Evolutionary conservation across 2,329 filamentous ascomycete species (phyloP), one percentile per base, ranked within the genome.

Genomic region (Aphanoascus verrucosus): DNA sequence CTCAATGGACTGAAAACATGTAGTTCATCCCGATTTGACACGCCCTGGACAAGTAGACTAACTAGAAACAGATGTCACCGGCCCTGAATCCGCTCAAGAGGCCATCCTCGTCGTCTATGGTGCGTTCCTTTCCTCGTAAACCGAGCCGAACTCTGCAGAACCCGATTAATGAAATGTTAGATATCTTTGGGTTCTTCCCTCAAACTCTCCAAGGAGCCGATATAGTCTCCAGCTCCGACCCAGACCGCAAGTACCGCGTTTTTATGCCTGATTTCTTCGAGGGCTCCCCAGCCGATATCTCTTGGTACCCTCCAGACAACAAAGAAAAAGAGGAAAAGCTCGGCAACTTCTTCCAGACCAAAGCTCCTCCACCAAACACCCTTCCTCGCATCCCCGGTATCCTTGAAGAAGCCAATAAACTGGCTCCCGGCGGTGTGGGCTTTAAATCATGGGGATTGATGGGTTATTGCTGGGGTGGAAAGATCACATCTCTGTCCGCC

Each of bases 231-330:
- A 69, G 72, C 60, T 72, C 75, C 34, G 75, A 83, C 77, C 85
- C 86, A 81, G 69, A 79, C 73, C 67, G 75, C 56, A 81, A 86
- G 64, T 93, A 94, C 75, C 83, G 82, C 61, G 86, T 95, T 60
- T 89, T 90, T 71, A 90, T 96, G 58, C 90, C 90, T 28, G 90
- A 96, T 72, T 91, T 87, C 77, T 94, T 95, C 74, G 79, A 86
- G 56, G 89, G 87, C 66, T 77, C 80, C 59, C 85, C 87, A 35
- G 80, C 76, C 56, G 77, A 79, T 60, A 79, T 82, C 61, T 72
- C 71, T 49, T 81, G 78, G 77, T 81, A 79, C 65, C 79, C 79
- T 0, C 79, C 79, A 14, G 72, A 80, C 63, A 81, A 71, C 57
- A 72, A 80, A 40, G 80, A 83, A 55, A 79, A 83, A 67, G 74